A percentile compares a stretch with the other conserved stretches of the same genome.
phyloP scores from a whole-genome alignment of 2,329 filamentous ascomycete genomes.

The Ramichloridium luteum region DNA sequence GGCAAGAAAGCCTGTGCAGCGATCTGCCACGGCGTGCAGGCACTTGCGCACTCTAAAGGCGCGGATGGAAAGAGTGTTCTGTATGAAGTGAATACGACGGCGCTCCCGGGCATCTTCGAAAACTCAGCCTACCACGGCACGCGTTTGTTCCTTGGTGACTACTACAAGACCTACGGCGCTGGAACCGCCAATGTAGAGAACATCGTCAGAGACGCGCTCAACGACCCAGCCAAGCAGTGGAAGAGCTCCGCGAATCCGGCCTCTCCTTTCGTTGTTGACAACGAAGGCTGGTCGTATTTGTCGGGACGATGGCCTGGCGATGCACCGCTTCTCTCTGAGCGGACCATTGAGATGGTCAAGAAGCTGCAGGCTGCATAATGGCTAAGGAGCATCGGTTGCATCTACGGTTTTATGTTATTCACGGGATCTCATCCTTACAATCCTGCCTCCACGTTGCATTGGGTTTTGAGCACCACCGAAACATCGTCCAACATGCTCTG shows the following conservation, averaged over 20 bases:
- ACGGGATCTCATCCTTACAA: too few relatives aligned
- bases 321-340: neutral
- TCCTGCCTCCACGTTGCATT: too few relatives aligned
- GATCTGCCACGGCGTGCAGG: conserved; percentile 44
- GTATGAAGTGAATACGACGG: conserved; percentile 37
- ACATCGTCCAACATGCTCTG: too few relatives aligned
- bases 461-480: too few relatives aligned
- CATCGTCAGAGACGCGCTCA: conserved; percentile 34
- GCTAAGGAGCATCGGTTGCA: too few relatives aligned
- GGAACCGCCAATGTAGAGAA: conserved; percentile 39
- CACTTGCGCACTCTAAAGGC: conserved; percentile 33
- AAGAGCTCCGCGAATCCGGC: conserved; percentile 29
- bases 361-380: neutral
- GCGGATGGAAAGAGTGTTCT: conserved; percentile 36
- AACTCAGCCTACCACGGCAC: conserved; percentile 39
- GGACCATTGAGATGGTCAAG: neutral
- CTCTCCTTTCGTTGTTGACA: conserved; percentile 3
- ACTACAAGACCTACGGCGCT: conserved; percentile 45
- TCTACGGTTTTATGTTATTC: too few relatives aligned
- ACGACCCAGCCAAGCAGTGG: conserved; percentile 32
- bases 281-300: neutral
- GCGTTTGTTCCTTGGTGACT: conserved; percentile 39
- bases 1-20: conserved; percentile 35
- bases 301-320: neutral
- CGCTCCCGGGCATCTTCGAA: conserved; percentile 39